Evolutionary conservation across 2,329 filamentous ascomycete genomes (phyloP).

Genomic region (Xylaria sp.): DNA sequence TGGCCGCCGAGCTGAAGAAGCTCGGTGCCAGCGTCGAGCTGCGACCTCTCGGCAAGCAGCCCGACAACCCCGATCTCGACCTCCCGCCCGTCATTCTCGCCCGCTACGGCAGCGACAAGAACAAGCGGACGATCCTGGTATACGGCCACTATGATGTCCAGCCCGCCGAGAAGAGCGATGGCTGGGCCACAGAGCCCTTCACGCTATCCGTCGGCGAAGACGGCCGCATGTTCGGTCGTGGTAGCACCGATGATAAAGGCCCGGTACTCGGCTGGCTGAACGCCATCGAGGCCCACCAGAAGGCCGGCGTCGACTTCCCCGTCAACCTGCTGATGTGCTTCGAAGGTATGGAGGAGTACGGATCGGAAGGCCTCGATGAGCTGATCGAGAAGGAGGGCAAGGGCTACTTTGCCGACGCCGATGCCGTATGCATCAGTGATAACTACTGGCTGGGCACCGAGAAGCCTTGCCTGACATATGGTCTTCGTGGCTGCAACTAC

Average conservation of each 20-base stretch:
- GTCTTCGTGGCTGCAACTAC: slow-evolving; percentile 97
- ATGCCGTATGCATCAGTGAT: slow-evolving; percentile 97
- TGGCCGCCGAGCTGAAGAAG: slow-evolving; percentile 81
- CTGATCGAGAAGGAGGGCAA: slow-evolving; percentile 92
- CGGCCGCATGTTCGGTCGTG: slow-evolving; percentile 94
- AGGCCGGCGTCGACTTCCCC: slow-evolving; percentile 92
- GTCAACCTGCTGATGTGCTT: slow-evolving; percentile 99
- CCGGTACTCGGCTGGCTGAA: slow-evolving; percentile 98
- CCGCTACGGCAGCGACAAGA: slow-evolving; percentile 90
- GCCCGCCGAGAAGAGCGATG: slow-evolving; percentile 90
- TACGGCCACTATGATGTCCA: slow-evolving; percentile 99
- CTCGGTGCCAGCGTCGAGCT: slow-evolving; percentile 91
- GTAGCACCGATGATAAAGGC: slow-evolving; percentile 97
- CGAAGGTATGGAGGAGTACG: slow-evolving; percentile 99
- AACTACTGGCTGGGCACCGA: slow-evolving; percentile 99
- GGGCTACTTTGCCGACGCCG: slow-evolving; percentile 93
- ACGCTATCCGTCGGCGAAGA: slow-evolving; percentile 87
- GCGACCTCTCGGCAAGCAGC: slow-evolving; percentile 89
- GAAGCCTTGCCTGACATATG: slow-evolving; percentile 98
- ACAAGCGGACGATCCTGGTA: slow-evolving; percentile 93
- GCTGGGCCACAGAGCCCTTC: slow-evolving; percentile 96
- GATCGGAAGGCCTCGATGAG: slow-evolving; percentile 94
- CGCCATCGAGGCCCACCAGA: slow-evolving; percentile 96
- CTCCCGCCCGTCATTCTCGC: slow-evolving; percentile 93
- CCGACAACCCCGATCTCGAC: slow-evolving; percentile 87